These are phyloP conservation scores for Fusarium sp. DNA, from an alignment of 2,329 filamentous ascomycete species.

Conservation along the genomic window DNA sequence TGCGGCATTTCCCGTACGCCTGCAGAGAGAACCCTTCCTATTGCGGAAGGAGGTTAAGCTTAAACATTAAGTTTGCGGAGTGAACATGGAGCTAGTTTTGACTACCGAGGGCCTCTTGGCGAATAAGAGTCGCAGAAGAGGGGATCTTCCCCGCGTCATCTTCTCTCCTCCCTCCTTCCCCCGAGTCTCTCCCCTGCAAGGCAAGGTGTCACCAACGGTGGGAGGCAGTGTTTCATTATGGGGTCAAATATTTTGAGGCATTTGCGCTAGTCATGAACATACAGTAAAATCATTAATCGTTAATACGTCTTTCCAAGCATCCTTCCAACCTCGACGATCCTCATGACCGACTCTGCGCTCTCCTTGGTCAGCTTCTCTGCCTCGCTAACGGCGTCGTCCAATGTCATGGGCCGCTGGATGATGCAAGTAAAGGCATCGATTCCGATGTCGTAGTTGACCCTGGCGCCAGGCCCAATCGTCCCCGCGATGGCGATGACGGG, in stretches of 20 bases:
- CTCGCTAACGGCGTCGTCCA: conserved; percentile 47
- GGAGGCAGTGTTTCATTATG: neutral
- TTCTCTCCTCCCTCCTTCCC: neutral
- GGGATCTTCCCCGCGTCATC: conserved; percentile 7
- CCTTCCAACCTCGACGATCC: conserved; percentile 48
- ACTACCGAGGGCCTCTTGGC: neutral
- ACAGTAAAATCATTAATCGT: conserved; percentile 5
- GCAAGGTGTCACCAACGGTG: neutral
- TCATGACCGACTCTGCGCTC: conserved; percentile 50
- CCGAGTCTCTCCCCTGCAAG: neutral
- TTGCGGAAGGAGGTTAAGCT: conserved; percentile 25
- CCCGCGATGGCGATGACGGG: conserved; percentile 58
- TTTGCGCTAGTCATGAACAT: conserved; percentile 10
- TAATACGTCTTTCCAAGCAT: conserved; percentile 40
- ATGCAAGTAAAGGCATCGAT: conserved; percentile 52
- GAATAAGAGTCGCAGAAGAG: neutral
- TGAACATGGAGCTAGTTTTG: neutral
- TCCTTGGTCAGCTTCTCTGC: conserved; percentile 48
- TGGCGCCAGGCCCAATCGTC: conserved; percentile 50
- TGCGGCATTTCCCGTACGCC: conserved; percentile 29
- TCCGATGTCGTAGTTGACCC: conserved; percentile 50
- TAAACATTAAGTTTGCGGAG: conserved; percentile 13
- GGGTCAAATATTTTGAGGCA: neutral
- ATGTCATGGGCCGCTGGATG: conserved; percentile 47
- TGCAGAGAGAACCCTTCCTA: conserved; percentile 8